Evolutionary conservation across 495 filamentous ascomycete genomes (phyloP).

Genomic region (Lepraria neglecta): DNA sequence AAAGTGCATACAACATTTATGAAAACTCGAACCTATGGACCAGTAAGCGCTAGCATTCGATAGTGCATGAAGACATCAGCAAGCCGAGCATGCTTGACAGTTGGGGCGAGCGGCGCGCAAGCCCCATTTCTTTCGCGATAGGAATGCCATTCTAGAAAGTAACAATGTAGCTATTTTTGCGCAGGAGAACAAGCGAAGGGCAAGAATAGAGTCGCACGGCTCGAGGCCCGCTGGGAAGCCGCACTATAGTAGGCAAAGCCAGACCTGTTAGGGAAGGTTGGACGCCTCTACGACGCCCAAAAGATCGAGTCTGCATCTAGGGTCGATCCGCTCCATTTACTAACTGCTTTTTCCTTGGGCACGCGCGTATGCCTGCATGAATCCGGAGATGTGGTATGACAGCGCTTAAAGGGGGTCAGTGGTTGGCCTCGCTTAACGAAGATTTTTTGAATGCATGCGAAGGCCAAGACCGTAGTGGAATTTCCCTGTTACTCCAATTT

Average conservation of each 20-base stretch:
- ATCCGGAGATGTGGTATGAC: background rate
- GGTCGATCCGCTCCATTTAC: constrained; percentile 18
- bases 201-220: constrained; percentile 9
- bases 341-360: constrained; percentile 1
- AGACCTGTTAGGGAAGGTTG: constrained; percentile 4
- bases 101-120: background rate
- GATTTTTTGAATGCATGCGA: constrained; percentile 13
- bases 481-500: background rate
- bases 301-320: background rate
- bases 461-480: background rate
- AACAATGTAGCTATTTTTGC: constrained; percentile 5
- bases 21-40: background rate
- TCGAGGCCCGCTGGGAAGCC: constrained; percentile 5
- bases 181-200: background rate
- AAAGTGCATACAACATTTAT: constrained; percentile 3
- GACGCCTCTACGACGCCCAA: background rate
- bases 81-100: background rate
- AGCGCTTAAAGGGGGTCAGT: constrained; percentile 6
- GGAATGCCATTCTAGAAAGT: background rate
- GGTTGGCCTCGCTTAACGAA: constrained; percentile 14
- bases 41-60: constrained; percentile 10
- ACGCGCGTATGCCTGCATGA: constrained; percentile 14
- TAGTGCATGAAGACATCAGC: background rate
- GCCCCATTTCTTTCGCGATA: constrained; percentile 4
- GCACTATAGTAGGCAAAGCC: background rate